phyloP scores from a whole-genome alignment of 1,139 yeast genomes.

The Lizanozyma gosingica region DNA sequence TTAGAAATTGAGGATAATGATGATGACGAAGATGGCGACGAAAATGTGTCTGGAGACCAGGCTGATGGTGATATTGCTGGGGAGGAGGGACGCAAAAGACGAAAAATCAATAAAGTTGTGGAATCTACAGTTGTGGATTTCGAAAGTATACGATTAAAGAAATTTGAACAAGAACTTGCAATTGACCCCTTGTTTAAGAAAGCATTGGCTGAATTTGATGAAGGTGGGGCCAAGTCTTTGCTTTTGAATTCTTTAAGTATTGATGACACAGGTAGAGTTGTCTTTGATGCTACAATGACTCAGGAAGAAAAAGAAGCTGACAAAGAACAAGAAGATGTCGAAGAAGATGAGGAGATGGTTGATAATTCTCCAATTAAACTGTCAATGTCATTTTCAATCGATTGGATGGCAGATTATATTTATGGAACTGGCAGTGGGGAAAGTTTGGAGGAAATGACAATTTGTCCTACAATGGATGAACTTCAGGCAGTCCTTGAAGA shows the following conservation, averaged over 20 bases:
- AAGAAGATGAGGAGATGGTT: conserved; percentile 4
- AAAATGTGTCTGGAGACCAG: conserved; percentile 11
- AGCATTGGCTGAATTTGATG: conserved; percentile 87
- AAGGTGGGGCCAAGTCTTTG: conserved; percentile 88
- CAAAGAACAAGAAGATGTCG: conserved; percentile 8
- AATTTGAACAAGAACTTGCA: conserved; percentile 66
- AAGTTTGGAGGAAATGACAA: conserved; percentile 29
- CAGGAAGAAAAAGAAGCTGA: conserved; percentile 11
- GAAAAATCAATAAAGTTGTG: conserved; percentile 24
- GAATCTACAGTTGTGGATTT: conserved; percentile 45
- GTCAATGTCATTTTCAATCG: background rate
- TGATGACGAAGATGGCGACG: conserved; percentile 21
- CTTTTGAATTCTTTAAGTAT: conserved; percentile 61
- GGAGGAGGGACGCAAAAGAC: conserved; percentile 12
- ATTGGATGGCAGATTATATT: background rate
- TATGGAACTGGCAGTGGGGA: background rate
- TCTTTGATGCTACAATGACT: conserved; percentile 46
- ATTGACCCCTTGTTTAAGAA: conserved; percentile 87
- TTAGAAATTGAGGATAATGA: conserved; percentile 11
- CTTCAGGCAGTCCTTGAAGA: conserved; percentile 52
- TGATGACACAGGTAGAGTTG: conserved; percentile 51
- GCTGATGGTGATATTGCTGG: conserved; percentile 15
- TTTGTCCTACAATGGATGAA: conserved; percentile 59
- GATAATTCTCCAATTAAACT: background rate
- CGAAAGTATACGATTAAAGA: conserved; percentile 54